Evolutionary conservation across 371 early-diverging fungal species (phyloP).

Genomic region (Circinella umbellata): DNA sequence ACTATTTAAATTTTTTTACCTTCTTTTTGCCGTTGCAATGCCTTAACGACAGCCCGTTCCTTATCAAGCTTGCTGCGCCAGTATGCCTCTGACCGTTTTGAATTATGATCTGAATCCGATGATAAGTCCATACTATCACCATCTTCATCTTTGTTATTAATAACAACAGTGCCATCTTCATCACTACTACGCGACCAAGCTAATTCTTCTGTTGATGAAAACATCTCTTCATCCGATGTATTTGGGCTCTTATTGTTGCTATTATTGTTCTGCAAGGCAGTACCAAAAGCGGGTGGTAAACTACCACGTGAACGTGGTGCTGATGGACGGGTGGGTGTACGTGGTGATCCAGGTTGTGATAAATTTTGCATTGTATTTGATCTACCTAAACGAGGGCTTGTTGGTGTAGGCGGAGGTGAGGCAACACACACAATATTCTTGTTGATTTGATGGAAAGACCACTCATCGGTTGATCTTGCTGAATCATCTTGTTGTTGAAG

Average conservation of each 20-base stretch:
- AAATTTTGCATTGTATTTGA: slow-evolving; percentile 4
- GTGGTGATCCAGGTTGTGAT: neutral
- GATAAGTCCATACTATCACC: slow-evolving; percentile 2
- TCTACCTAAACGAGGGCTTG: slow-evolving; percentile 13
- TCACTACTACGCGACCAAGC: slow-evolving; percentile 2
- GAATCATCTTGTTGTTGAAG: neutral
- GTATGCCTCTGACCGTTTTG: slow-evolving; percentile 10
- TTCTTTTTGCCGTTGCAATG: slow-evolving; percentile 52
- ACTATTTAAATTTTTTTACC: slow-evolving; percentile 22
- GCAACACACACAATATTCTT: neutral
- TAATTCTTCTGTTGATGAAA: neutral
- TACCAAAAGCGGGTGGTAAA: neutral
- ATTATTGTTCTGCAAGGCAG: neutral
- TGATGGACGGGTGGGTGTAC: neutral
- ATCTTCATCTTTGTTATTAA: slow-evolving; percentile 11
- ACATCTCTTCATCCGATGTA: neutral
- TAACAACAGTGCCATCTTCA: neutral
- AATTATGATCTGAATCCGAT: slow-evolving; percentile 6
- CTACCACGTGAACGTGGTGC: neutral
- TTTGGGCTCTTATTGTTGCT: no score
- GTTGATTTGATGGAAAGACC: neutral
- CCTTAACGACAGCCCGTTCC: slow-evolving; percentile 41
- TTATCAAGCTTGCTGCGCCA: slow-evolving; percentile 32
- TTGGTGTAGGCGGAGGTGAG: slow-evolving; percentile 14
- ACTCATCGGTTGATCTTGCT: neutral